These are phyloP conservation scores for Lachancea thermotolerans DNA, from an alignment of 805 yeast genomes.

Conservation along the genomic window DNA sequence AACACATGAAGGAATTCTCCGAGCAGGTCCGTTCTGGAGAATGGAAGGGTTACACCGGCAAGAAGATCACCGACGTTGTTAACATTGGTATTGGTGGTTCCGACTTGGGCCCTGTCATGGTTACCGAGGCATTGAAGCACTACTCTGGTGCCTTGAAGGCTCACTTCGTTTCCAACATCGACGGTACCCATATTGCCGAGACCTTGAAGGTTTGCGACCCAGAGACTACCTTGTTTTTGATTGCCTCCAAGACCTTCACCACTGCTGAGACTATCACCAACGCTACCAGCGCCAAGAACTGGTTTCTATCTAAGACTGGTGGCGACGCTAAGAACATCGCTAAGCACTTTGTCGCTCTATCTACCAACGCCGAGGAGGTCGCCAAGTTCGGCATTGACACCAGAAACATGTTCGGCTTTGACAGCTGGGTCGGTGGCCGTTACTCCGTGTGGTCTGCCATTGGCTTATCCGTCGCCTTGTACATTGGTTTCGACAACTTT, in stretches of 20 bases:
- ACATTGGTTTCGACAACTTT: slow-evolving; percentile 93
- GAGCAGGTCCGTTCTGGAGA: slow-evolving; percentile 83
- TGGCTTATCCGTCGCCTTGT: slow-evolving; percentile 91
- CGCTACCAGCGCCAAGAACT: slow-evolving; percentile 88
- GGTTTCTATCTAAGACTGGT: slow-evolving; percentile 75
- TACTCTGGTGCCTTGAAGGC: slow-evolving; percentile 71
- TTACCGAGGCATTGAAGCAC: slow-evolving; percentile 93
- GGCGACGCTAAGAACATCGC: slow-evolving; percentile 66
- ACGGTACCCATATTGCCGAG: slow-evolving; percentile 96
- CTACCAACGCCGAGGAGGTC: slow-evolving; percentile 89
- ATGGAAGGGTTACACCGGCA: slow-evolving; percentile 97
- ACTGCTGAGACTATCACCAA: slow-evolving; percentile 97
- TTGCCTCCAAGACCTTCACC: slow-evolving; percentile 97
- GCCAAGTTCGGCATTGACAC: slow-evolving; percentile 95
- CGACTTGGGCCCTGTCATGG: slow-evolving; percentile 99
- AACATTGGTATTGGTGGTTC: slow-evolving; percentile 99
- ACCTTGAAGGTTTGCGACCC: slow-evolving; percentile 69
- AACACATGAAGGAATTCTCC: slow-evolving; percentile 95
- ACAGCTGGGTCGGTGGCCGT: slow-evolving; percentile 99
- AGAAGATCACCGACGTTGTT: slow-evolving; percentile 85
- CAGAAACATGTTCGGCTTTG: slow-evolving; percentile 97
- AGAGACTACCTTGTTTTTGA: slow-evolving; percentile 86
- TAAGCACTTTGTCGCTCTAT: slow-evolving; percentile 94
- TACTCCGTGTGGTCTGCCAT: slow-evolving; percentile 99
- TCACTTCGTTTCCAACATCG: slow-evolving; percentile 96